Conservation (phyloP, 345 rosid species). For the Abelmoschus esculentus region DNA sequence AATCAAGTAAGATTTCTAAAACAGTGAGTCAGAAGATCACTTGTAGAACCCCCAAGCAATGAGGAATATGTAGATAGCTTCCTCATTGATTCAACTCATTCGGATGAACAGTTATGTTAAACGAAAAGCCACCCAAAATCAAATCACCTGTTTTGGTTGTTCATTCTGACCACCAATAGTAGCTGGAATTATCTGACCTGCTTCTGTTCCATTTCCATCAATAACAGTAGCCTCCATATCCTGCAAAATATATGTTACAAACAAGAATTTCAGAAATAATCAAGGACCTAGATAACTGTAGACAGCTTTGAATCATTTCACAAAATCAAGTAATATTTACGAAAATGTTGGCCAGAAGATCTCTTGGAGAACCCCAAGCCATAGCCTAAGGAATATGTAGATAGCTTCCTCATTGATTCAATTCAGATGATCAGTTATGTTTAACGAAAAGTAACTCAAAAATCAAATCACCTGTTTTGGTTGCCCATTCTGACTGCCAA, state of each 20-base stretch:
- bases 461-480: background rate
- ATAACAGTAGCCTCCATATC: slow-evolving; percentile 59
- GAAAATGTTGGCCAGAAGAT: background rate
- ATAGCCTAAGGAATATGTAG: background rate
- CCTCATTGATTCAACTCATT: background rate
- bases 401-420: background rate
- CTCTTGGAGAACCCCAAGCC: background rate
- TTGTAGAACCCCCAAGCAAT: slow-evolving; percentile 1
- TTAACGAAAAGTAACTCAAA: background rate
- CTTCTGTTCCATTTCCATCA: slow-evolving; percentile 68
- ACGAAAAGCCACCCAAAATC: background rate
- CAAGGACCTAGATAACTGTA: background rate
- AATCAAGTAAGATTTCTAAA: background rate
- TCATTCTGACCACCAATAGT: slow-evolving; percentile 78
- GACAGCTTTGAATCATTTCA: background rate
- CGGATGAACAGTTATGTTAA: background rate
- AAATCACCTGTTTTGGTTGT: slow-evolving; percentile 78
- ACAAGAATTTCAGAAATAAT: background rate
- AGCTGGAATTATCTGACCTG: slow-evolving; percentile 78
- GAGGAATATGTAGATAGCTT: background rate
- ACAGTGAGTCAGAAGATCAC: background rate
- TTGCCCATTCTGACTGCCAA: slow-evolving; percentile 40
- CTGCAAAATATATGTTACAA: slow-evolving; percentile 25
- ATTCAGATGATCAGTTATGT: no score
- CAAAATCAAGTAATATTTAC: background rate